phyloP scores from a whole-genome alignment of 768 basidiomycete species.

The Suillus occidentalis region DNA sequence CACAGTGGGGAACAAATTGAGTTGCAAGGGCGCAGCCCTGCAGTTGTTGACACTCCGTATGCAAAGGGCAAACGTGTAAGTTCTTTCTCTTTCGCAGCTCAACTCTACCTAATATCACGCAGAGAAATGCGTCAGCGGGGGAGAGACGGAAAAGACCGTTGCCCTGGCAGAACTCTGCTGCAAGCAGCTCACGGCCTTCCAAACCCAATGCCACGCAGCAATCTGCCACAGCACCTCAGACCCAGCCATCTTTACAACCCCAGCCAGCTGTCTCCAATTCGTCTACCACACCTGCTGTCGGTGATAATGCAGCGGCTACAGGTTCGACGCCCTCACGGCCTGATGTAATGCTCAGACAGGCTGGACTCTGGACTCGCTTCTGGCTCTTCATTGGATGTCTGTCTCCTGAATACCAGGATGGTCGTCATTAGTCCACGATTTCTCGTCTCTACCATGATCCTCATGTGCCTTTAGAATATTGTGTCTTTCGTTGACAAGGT shows the following conservation, averaged over 20 bases:
- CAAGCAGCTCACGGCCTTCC: background rate
- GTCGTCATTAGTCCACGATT: background rate
- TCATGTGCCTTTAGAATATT: no score
- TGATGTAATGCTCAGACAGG: background rate
- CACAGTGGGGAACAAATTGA: no score
- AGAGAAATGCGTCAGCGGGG: background rate
- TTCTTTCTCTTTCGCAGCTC: no score
- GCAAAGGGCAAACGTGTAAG: no score
- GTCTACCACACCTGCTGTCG: background rate
- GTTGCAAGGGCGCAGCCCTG: no score
- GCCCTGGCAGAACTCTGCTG: background rate
- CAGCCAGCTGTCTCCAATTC: background rate
- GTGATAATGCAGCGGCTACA: background rate
- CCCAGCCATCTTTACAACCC: background rate
- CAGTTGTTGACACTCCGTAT: no score
- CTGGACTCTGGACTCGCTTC: background rate
- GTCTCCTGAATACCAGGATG: background rate
- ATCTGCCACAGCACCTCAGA: no score
- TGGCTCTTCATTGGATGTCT: background rate
- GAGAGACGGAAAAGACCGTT: background rate
- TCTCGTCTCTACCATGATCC: no score
- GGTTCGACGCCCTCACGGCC: background rate
- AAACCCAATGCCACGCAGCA: background rate
- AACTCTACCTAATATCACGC: background rate
- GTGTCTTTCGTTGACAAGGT: background rate